These are phyloP conservation scores for Cynanchum wilfordii DNA, from an alignment of 257 asterid genomes.

Conservation along the genomic window DNA sequence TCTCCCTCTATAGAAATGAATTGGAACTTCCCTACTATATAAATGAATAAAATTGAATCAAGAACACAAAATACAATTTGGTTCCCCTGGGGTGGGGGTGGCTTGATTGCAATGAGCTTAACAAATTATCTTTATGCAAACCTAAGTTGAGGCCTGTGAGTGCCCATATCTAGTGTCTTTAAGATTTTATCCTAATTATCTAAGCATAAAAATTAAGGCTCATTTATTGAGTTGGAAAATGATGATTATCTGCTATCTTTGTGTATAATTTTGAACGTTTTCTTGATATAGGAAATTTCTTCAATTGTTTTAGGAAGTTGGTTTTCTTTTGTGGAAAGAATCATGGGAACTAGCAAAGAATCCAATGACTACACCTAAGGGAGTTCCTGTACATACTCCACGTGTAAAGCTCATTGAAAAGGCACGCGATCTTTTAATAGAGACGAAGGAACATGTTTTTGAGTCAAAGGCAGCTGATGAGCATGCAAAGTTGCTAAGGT, in stretches of 20 bases:
- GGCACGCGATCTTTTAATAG: constrained; percentile 71
- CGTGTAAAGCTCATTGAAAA: constrained; percentile 75
- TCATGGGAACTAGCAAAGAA: constrained; percentile 84
- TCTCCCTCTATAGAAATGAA: constrained; percentile 1
- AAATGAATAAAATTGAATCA: background rate
- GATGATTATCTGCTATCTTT: background rate
- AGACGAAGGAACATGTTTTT: constrained; percentile 73
- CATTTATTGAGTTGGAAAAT: background rate
- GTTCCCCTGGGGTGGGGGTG: background rate
- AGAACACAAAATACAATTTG: background rate
- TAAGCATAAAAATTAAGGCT: background rate
- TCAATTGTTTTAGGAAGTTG: constrained; percentile 58
- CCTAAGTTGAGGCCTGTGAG: background rate
- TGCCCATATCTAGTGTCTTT: background rate
- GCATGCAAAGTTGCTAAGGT: constrained; percentile 93
- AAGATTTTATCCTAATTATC: background rate
- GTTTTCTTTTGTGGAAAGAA: constrained; percentile 79
- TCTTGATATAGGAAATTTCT: background rate
- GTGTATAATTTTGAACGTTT: background rate
- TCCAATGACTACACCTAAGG: constrained; percentile 73
- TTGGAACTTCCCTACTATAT: background rate
- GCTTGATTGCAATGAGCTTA: background rate
- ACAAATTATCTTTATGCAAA: background rate
- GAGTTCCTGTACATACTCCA: constrained; percentile 71
- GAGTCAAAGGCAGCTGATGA: constrained; percentile 99